Conservation (phyloP, 1,284 basidiomycete genomes). For the Fomitopsis pinicola region DNA sequence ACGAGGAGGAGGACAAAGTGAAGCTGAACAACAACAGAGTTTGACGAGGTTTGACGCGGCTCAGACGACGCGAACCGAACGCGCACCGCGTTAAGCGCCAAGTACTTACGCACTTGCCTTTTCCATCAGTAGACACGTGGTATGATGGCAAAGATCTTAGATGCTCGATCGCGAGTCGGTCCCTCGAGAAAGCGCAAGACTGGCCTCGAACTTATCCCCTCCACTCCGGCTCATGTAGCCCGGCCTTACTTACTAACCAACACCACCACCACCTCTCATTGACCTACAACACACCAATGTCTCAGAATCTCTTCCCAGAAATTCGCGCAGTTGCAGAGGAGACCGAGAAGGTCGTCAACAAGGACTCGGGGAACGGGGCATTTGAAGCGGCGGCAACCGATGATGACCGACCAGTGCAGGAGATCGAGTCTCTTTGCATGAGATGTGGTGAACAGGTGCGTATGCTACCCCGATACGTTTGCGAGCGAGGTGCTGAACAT, state of each 20-base stretch:
- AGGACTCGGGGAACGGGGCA: slow-evolving; percentile 11
- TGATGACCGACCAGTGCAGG: slow-evolving; percentile 65
- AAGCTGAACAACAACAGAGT: background rate
- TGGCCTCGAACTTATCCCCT: background rate
- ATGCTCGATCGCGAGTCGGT: slow-evolving; percentile 1
- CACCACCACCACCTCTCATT: background rate
- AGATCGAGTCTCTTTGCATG: slow-evolving; percentile 95
- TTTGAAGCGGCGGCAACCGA: slow-evolving; percentile 37
- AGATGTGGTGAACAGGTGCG: slow-evolving; percentile 84
- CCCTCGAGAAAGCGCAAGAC: background rate
- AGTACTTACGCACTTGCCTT: background rate
- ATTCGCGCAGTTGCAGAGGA: slow-evolving; percentile 43
- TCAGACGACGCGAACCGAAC: background rate
- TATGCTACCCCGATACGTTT: slow-evolving; percentile 1
- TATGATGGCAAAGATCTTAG: background rate
- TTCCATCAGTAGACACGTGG: background rate
- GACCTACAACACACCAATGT: background rate
- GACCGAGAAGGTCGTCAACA: slow-evolving; percentile 27
- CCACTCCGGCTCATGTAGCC: background rate
- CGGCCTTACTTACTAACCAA: background rate
- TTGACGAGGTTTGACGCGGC: background rate
- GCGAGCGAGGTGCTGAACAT: slow-evolving; percentile 14
- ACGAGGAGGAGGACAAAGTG: background rate
- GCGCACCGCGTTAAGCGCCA: background rate
- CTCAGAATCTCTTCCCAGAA: slow-evolving; percentile 38